Conservation (phyloP, 768 basidiomycete species). For the Thelephora ganbajun region DNA sequence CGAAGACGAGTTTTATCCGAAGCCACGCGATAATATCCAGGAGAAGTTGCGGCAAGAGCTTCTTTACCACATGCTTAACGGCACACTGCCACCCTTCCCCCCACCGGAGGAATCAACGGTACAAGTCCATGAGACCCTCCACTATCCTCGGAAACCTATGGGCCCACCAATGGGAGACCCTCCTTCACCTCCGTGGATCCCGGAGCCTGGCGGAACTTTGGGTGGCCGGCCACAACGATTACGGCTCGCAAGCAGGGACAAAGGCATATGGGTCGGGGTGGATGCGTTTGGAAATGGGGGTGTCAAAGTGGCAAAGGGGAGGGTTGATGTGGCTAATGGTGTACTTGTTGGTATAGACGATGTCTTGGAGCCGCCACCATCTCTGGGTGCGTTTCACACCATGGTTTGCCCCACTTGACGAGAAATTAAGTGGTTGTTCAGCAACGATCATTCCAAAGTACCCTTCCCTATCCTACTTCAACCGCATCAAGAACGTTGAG, state of each 20-base stretch:
- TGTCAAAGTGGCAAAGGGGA: slow-evolving; percentile 41
- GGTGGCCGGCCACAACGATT: slow-evolving; percentile 74
- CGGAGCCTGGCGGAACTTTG: slow-evolving; percentile 67
- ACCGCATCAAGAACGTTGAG: slow-evolving; percentile 52
- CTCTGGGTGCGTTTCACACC: slow-evolving; percentile 37
- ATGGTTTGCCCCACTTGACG: background rate
- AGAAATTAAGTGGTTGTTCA: slow-evolving; percentile 15
- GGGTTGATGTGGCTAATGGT: slow-evolving; percentile 57
- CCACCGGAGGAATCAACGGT: slow-evolving; percentile 25
- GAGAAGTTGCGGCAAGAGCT: slow-evolving; percentile 80
- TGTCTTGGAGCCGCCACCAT: slow-evolving; percentile 61
- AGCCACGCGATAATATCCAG: slow-evolving; percentile 59
- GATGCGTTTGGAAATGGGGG: slow-evolving; percentile 73
- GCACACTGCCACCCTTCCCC: slow-evolving; percentile 34
- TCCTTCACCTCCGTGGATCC: slow-evolving; percentile 76
- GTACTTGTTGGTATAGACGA: slow-evolving; percentile 59
- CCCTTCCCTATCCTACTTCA: slow-evolving; percentile 57
- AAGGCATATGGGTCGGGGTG: slow-evolving; percentile 46
- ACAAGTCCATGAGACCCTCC: slow-evolving; percentile 43
- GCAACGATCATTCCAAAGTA: slow-evolving; percentile 48
- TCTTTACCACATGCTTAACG: slow-evolving; percentile 89
- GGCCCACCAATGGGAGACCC: slow-evolving; percentile 53
- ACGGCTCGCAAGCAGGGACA: slow-evolving; percentile 39
- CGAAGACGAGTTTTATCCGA: slow-evolving; percentile 21
- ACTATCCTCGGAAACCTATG: slow-evolving; percentile 48